Evolutionary conservation across 2,329 filamentous ascomycete genomes (phyloP).

Genomic region (Colletotrichum orbiculare): DNA sequence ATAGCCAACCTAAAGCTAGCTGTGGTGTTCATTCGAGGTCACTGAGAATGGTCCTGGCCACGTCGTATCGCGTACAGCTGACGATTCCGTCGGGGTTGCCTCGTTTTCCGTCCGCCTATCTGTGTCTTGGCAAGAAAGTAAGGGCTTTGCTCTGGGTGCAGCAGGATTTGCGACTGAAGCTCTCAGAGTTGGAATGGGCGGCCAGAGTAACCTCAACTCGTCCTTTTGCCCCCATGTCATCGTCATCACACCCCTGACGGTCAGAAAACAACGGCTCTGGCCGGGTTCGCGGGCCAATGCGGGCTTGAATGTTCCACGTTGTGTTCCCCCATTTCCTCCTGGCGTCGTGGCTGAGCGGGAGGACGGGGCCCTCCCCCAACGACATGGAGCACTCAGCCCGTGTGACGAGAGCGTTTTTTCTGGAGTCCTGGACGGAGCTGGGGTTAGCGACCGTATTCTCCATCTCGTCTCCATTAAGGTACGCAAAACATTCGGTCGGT

Average conservation of each 20-base stretch:
- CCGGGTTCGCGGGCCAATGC: slow-evolving; percentile 17
- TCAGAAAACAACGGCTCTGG: slow-evolving; percentile 20
- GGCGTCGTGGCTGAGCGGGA: slow-evolving; percentile 4
- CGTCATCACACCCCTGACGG: slow-evolving; percentile 14
- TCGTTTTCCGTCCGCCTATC: too few relatives aligned
- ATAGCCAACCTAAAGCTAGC: too few relatives aligned
- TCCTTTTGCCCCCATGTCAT: slow-evolving; percentile 12
- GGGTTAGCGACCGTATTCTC: slow-evolving; percentile 1
- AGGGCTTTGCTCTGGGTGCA: too few relatives aligned
- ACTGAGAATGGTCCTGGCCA: too few relatives aligned
- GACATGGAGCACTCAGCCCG: slow-evolving; percentile 7
- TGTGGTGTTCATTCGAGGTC: too few relatives aligned
- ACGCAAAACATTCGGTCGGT: slow-evolving; percentile 18
- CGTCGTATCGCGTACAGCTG: too few relatives aligned
- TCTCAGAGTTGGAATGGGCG: slow-evolving; percentile 19
- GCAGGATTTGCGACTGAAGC: not conserved
- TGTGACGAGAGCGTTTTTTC: slow-evolving; percentile 14
- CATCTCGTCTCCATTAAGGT: slow-evolving; percentile 15
- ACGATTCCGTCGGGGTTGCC: too few relatives aligned
- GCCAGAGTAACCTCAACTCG: slow-evolving; percentile 2
- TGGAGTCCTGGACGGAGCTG: slow-evolving; percentile 1
- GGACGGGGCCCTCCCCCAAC: not conserved
- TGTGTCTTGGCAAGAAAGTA: too few relatives aligned
- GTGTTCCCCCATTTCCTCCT: not conserved
- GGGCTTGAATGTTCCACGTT: slow-evolving; percentile 23